Evolutionary conservation across 1,139 yeast genomes (phyloP), one percentile per base, ranked within the genome.

Genomic region (Kurtzmaniella quercitrusa): DNA sequence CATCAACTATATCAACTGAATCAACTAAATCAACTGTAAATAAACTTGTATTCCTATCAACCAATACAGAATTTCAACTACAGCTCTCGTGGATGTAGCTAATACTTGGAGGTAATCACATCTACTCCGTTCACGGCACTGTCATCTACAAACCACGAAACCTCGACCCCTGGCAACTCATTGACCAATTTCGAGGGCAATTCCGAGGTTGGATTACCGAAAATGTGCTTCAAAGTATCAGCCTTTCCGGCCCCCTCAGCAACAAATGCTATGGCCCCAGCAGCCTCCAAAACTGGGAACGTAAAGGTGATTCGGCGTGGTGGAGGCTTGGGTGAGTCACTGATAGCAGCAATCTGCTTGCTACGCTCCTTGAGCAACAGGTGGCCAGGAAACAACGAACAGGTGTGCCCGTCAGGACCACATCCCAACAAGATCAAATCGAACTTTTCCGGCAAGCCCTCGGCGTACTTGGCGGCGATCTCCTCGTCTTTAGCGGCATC

Each of bases 211-310:
- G 70, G 57, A 51, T 83, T 78, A 46, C 73, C 73, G 62, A 91
- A 88, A 43, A 90, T 82, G 50, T 84, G 75, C 56, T 78, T 77
- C 62, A 91, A 70, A 38, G 85, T 74, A 0, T 80, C 73, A n/a
- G 89, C 87, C 65, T 90, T 90, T 34, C 87, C 85, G 15, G 83
- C 83, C 46, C 97, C 96, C 61, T 88, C 93, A 15, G 96, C 96
- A 41, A 89, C 93, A 66, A 89, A 90, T 1, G 89, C 85, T 54
- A 90, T 78, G 40, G 77, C 61, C 16, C 66, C 59, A 16, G 85
- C 83, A 25, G 62, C 66, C 48, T 69, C 73, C 55, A 84, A 72
- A 3, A 80, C 79, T 3, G 85, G 85, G 63, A 81, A 77, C 7
- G 90, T 83, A 56, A 84, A 67, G 9, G 89, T 82, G 58, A 84